These are phyloP conservation scores for Xylariaceae sp. DNA, from an alignment of 2,329 filamentous ascomycete species.

Conservation along the genomic window DNA sequence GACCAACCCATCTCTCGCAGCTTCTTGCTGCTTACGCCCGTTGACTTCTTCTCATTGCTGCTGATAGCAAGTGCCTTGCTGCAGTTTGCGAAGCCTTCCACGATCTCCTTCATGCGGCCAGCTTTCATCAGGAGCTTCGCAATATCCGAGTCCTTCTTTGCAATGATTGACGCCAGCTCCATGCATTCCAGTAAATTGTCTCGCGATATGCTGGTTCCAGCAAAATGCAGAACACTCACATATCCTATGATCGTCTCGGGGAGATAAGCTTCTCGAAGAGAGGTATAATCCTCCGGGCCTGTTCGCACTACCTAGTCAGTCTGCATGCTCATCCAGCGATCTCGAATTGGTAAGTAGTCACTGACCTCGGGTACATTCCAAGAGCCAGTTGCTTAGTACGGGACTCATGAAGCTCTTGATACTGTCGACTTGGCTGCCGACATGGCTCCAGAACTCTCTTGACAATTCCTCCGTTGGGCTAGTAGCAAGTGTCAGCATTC, in stretches of 20 bases:
- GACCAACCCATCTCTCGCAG: conserved; percentile 58
- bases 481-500: conserved; percentile 26
- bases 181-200: conserved; percentile 78
- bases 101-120: conserved; percentile 67
- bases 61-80: conserved; percentile 64
- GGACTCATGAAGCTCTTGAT: conserved; percentile 54
- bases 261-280: conserved; percentile 71
- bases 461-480: conserved; percentile 33
- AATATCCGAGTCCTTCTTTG: conserved; percentile 63
- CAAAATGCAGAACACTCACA: conserved; percentile 72
- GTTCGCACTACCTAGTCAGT: conserved; percentile 12
- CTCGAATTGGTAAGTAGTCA: not conserved
- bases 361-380: conserved; percentile 51
- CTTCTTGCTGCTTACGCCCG: conserved; percentile 51
- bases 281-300: conserved; percentile 56
- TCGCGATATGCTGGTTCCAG: conserved; percentile 66
- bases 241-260: conserved; percentile 84
- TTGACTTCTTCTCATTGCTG: conserved; percentile 49
- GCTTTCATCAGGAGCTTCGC: conserved; percentile 59
- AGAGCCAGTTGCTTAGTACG: conserved; percentile 61
- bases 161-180: conserved; percentile 73
- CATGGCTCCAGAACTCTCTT: conserved; percentile 47
- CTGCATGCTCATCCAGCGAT: not conserved
- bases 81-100: conserved; percentile 69
- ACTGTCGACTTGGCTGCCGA: conserved; percentile 50